phyloP scores from a whole-genome alignment of 179 eudicot species.

The Camellia oleifera region DNA sequence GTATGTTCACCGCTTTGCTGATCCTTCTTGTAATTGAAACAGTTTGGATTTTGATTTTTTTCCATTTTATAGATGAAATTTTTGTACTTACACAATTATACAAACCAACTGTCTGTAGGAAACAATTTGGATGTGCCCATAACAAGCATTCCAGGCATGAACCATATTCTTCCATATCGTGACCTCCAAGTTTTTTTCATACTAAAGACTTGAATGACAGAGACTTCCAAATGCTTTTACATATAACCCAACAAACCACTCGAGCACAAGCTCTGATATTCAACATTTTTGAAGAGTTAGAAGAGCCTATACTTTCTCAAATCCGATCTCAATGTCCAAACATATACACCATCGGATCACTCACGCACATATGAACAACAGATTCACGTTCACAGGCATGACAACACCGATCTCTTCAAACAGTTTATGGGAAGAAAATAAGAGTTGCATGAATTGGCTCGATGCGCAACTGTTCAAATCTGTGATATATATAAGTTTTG shows the following conservation, averaged over 20 bases:
- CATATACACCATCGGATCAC: conserved; percentile 13
- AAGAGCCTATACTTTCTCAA: neutral
- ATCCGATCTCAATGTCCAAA: conserved; percentile 9
- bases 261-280: neutral
- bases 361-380: conserved; percentile 10
- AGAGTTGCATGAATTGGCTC: conserved; percentile 15
- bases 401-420: neutral
- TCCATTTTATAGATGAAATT: too few relatives aligned
- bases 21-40: neutral
- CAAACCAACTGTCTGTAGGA: neutral
- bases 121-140: conserved; percentile 27
- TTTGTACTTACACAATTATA: too few relatives aligned
- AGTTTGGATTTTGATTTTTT: too few relatives aligned
- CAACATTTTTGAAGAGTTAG: conserved; percentile 17
- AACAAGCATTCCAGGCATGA: conserved; percentile 29
- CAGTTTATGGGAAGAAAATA: neutral
- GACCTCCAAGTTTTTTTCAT: too few relatives aligned
- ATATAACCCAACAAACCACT: neutral
- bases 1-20: too few relatives aligned
- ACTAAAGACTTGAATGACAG: neutral
- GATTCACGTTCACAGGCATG: neutral
- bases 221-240: neutral
- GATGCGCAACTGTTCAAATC: conserved; percentile 10
- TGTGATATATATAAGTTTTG: neutral
- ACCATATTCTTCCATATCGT: too few relatives aligned